Conservation (phyloP, 192 early-diverging fungal genomes). For the Chytriomyces sp. region DNA sequence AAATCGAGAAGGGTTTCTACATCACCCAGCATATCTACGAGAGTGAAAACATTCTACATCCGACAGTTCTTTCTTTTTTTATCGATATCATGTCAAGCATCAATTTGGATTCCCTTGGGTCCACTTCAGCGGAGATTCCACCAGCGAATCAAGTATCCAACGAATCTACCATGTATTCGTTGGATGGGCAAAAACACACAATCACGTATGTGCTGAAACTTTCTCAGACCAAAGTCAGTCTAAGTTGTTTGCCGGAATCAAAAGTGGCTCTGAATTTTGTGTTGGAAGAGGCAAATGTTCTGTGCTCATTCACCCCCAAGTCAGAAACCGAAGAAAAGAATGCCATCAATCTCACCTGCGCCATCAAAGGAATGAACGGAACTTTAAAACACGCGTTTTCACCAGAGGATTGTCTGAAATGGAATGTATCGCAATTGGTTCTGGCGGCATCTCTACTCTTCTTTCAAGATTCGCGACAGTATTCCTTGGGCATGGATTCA, state of each 20-base stretch:
- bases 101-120: conserved; percentile 45
- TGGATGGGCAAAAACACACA: conserved; percentile 34
- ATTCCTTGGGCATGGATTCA: conserved; percentile 65
- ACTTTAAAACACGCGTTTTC: conserved; percentile 76
- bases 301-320: conserved; percentile 52
- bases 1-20: conserved; percentile 15
- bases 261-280: conserved; percentile 73
- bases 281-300: conserved; percentile 73
- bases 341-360: conserved; percentile 17
- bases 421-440: conserved; percentile 64
- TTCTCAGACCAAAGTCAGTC: conserved; percentile 68
- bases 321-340: conserved; percentile 1
- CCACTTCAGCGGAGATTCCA: not conserved
- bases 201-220: conserved; percentile 54
- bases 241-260: conserved; percentile 75
- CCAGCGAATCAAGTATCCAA: conserved; percentile 43
- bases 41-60: conserved; percentile 74
- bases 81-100: conserved; percentile 69
- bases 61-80: conserved; percentile 72
- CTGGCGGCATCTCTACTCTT: conserved; percentile 67
- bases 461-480: conserved; percentile 45
- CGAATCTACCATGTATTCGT: conserved; percentile 37
- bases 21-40: conserved; percentile 32
- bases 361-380: conserved; percentile 32
- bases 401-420: conserved; percentile 71